Evolutionary conservation across 2,329 filamentous ascomycete species (phyloP).

Genomic region (Didymella arachidicola): DNA sequence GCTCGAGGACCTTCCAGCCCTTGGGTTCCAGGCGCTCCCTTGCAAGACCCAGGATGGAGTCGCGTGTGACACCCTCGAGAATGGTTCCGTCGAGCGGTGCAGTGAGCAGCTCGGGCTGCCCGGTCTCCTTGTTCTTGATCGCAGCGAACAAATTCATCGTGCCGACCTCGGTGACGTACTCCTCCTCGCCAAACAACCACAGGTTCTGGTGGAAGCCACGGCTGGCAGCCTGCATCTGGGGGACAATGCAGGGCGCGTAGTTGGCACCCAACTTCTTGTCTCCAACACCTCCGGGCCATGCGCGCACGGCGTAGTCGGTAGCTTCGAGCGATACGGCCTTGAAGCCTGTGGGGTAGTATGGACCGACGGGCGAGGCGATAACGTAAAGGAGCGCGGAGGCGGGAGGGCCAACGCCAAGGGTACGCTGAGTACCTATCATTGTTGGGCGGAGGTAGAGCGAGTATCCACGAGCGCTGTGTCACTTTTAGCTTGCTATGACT

Average conservation of each 20-base stretch:
- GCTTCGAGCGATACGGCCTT: slow-evolving; percentile 96
- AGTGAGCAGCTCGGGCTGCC: slow-evolving; percentile 91
- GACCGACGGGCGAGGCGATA: slow-evolving; percentile 94
- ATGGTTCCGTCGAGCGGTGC: slow-evolving; percentile 96
- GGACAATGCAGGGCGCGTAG: slow-evolving; percentile 99
- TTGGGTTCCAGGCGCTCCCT: slow-evolving; percentile 81
- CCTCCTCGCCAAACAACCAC: slow-evolving; percentile 95
- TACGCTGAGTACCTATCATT: slow-evolving; percentile 96
- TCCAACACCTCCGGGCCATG: slow-evolving; percentile 96
- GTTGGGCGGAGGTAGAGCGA: slow-evolving; percentile 95
- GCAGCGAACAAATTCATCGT: slow-evolving; percentile 99
- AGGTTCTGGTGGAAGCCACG: slow-evolving; percentile 97
- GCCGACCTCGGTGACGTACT: slow-evolving; percentile 95
- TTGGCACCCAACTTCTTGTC: slow-evolving; percentile 99
- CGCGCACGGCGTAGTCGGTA: slow-evolving; percentile 94
- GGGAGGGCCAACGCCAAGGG: slow-evolving; percentile 90
- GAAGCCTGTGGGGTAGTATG: slow-evolving; percentile 98
- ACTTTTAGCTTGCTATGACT: slow-evolving; percentile 14
- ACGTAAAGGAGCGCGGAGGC: slow-evolving; percentile 91
- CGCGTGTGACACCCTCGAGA: slow-evolving; percentile 90
- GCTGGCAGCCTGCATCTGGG: slow-evolving; percentile 88
- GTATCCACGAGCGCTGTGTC: slow-evolving; percentile 73
- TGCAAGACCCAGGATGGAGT: slow-evolving; percentile 87
- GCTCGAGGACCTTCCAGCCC: slow-evolving; percentile 88
- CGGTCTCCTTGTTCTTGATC: slow-evolving; percentile 83